phyloP scores from a whole-genome alignment of 2,329 filamentous ascomycete species.

The Zarea fungicola region DNA sequence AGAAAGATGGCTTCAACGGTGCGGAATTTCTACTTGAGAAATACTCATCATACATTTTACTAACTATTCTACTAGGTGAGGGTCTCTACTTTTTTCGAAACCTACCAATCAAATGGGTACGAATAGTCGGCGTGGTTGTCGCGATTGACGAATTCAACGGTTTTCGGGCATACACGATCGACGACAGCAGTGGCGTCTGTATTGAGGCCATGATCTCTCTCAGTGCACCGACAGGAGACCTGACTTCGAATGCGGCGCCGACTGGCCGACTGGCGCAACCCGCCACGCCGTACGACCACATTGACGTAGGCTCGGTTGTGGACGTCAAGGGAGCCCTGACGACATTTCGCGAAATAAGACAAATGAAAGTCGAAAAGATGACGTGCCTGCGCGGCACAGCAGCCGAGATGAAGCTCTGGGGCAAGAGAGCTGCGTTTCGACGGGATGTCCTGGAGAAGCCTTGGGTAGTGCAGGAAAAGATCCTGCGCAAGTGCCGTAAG shows the following conservation, averaged over 20 bases:
- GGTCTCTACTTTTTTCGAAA: constrained; percentile 63
- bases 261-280: background rate
- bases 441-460: constrained; percentile 43
- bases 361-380: constrained; percentile 50
- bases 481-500: constrained; percentile 45
- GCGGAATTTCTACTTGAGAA: too few species aligned
- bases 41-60: too few species aligned
- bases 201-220: constrained; percentile 39
- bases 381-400: constrained; percentile 45
- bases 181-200: constrained; percentile 58
- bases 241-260: background rate
- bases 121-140: constrained; percentile 65
- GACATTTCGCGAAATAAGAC: constrained; percentile 42
- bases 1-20: constrained; percentile 51
- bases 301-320: constrained; percentile 50
- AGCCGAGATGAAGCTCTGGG: constrained; percentile 56
- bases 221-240: background rate
- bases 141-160: constrained; percentile 48
- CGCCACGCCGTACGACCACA: constrained; percentile 20
- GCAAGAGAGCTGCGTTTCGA: constrained; percentile 46
- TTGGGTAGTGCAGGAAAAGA: constrained; percentile 48
- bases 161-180: constrained; percentile 51
- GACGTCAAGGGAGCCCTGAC: constrained; percentile 52
- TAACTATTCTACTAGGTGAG: constrained; percentile 23
- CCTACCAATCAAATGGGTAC: constrained; percentile 72